Evolutionary conservation across 2,329 filamentous ascomycete species (phyloP), one percentile per base, ranked within the genome.

Genomic region (Hymenoscyphus occultus): DNA sequence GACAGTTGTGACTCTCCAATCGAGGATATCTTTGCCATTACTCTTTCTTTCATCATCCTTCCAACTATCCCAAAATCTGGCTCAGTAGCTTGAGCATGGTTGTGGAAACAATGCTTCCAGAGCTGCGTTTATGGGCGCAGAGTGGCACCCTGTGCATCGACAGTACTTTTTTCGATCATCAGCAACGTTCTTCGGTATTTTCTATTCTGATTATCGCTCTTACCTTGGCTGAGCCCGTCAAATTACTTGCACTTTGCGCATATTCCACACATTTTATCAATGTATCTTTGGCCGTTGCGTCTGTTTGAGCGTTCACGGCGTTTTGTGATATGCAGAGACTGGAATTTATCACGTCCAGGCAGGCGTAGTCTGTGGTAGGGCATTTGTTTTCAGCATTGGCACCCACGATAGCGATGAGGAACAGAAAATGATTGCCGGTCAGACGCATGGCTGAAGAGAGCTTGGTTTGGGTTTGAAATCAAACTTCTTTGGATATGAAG

Each of bases 101-200:
- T 62, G 57, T 39, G 66, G 66, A 31, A 68, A 68, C 35, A 63
- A n/a, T 39, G 57, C 40, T 19, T 45, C 57, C 35, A 66, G 65
- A 4, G 56, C 66, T 13, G 59, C 45, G 51, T 68, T 66, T 62
- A 68, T 68, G 16, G 62, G 35, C 13, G 66, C 62, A 40, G 64
- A 66, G 57, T 68, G 66, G 22, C 66, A 68, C n/a, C 66, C 66
- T 19, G 64, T 60, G 16, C 64, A 68, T 60, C 42, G 56, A 54
- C 66, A 68, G 28, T 56, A 62, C 66, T 68, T 48, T 59, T 58
- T 54, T 48, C 4, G 61, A 3, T 63, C 16, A 48, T 56, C 12
- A 59, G 61, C 45, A 62, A 14, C n/a, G 9, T 40, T 31, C 16
- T 28, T 39, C 2, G 10, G 19, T 22, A 5, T 39, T 28, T 39